Percentiles rank a stretch among this genome's conserved stretches.
Evolutionary conservation across 2,329 filamentous ascomycete species (phyloP).

Genomic region (Ceratocystis smalleyi): DNA sequence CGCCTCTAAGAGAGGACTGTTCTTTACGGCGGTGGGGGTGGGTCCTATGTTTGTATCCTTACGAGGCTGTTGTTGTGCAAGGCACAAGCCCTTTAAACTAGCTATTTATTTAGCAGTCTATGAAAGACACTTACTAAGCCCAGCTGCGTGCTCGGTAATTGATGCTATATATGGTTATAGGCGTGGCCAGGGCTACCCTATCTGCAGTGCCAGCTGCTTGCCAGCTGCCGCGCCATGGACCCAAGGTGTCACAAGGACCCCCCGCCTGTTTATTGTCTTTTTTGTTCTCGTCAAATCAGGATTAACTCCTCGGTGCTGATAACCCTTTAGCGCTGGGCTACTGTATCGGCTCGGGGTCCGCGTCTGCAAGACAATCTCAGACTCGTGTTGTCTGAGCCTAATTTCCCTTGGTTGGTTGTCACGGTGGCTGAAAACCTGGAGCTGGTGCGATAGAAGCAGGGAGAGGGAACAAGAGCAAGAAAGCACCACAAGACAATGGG

Average conservation of each 20-base stretch:
- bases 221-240: background rate
- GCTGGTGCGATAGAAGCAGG: background rate
- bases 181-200: background rate
- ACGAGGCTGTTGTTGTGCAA: background rate
- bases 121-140: too few species aligned
- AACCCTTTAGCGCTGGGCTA: background rate
- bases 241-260: background rate
- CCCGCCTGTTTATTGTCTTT: background rate
- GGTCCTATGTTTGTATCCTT: background rate
- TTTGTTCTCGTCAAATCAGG: conserved; percentile 1
- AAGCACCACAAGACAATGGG: background rate
- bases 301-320: background rate
- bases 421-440: background rate
- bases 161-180: background rate
- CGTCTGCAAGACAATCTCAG: background rate
- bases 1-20: background rate
- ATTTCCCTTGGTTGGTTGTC: background rate
- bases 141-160: too few species aligned
- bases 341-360: background rate
- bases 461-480: background rate
- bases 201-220: background rate
- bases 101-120: too few species aligned
- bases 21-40: background rate
- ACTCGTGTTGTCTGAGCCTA: conserved; percentile 3
- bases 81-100: background rate